Conservation (phyloP, 1,284 basidiomycete species). For the Cutaneotrichosporon arboriforme region DNA sequence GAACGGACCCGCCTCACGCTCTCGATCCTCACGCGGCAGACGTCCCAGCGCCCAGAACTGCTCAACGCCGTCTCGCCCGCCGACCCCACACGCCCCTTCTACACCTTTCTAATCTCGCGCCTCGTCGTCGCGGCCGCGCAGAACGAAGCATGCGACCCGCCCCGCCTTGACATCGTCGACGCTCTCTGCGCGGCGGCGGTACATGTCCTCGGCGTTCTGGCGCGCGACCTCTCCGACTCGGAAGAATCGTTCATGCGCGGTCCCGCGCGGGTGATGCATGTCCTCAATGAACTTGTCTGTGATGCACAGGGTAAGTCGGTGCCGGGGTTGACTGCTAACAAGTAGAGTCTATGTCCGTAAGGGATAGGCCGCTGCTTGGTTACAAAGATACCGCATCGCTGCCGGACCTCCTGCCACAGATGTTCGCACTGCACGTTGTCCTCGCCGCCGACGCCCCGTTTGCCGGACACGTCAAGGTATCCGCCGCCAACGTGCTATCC, state of each 20-base stretch:
- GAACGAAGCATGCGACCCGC: conserved; percentile 9
- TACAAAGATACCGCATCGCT: conserved; percentile 14
- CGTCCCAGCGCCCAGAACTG: conserved; percentile 23
- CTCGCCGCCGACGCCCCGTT: conserved; percentile 14
- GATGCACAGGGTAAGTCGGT: conserved; percentile 29
- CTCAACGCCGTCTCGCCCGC: conserved; percentile 9
- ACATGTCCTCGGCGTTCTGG: conserved; percentile 17
- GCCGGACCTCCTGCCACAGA: conserved; percentile 2
- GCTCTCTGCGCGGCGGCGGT: conserved; percentile 17
- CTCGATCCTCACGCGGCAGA: conserved; percentile 28
- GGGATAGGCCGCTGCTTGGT: conserved; percentile 11
- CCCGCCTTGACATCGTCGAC: conserved; percentile 7
- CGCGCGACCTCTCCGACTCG: conserved; percentile 20
- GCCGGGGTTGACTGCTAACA: neutral
- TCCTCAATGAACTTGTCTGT: conserved; percentile 19
- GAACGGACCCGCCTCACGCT: conserved; percentile 32
- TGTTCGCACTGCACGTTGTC: conserved; percentile 19
- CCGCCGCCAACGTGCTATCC: conserved; percentile 17
- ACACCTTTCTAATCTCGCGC: conserved; percentile 39
- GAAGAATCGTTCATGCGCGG: conserved; percentile 23
- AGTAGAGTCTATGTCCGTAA: conserved; percentile 7
- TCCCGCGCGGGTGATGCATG: conserved; percentile 13
- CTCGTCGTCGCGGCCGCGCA: conserved; percentile 29
- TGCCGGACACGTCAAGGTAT: conserved; percentile 6
- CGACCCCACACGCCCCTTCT: conserved; percentile 18